Evolutionary conservation across 106 monocot species (phyloP).

Genomic region (Dioscorea zingiberensis): DNA sequence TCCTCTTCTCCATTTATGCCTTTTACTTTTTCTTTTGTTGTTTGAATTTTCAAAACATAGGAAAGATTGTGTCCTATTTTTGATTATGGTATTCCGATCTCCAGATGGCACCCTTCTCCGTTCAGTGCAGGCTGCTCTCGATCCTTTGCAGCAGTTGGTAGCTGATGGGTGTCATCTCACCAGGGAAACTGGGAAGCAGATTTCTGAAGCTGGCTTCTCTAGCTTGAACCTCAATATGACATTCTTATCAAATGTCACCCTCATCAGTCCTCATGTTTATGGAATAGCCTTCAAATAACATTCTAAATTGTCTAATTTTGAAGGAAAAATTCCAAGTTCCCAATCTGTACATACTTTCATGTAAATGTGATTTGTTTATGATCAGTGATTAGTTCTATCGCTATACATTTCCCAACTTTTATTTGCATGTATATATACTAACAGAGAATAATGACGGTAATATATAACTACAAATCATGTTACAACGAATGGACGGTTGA

Average conservation of each 20-base stretch:
- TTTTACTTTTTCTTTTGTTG: neutral
- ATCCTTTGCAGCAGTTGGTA: slow-evolving; percentile 87
- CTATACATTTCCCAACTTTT: no score
- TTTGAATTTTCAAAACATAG: neutral
- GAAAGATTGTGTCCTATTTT: neutral
- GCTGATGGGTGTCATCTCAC: slow-evolving; percentile 85
- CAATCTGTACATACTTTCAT: no score
- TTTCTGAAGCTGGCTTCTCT: slow-evolving; percentile 67
- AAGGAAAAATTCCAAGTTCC: no score
- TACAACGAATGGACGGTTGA: no score
- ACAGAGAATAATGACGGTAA: no score
- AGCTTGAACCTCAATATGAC: slow-evolving; percentile 24
- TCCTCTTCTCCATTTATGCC: neutral
- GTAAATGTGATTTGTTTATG: no score
- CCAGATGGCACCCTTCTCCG: slow-evolving; percentile 71
- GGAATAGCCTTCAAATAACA: slow-evolving; percentile 77
- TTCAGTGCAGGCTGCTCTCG: slow-evolving; percentile 43
- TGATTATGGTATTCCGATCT: neutral
- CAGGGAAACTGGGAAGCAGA: slow-evolving; percentile 64
- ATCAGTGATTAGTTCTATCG: no score
- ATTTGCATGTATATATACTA: no score
- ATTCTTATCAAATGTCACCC: slow-evolving; percentile 22
- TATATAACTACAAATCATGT: no score
- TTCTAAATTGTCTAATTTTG: no score
- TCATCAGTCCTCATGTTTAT: slow-evolving; percentile 78